Conservation (phyloP, 768 basidiomycete genomes). For the Amanita subjunquillea region DNA sequence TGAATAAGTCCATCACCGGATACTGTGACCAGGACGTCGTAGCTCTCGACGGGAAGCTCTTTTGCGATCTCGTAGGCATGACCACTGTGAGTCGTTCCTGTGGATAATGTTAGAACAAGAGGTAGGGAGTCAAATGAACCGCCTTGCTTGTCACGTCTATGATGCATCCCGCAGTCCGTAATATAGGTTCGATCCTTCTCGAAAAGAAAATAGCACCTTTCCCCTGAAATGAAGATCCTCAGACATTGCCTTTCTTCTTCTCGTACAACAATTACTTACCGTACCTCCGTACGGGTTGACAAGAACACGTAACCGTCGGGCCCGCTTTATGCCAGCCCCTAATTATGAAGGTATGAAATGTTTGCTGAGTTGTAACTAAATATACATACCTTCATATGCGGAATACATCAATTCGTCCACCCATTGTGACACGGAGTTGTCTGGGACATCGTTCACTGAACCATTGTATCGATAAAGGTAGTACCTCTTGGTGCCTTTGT, state of each 20-base stretch:
- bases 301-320: constrained; percentile 52
- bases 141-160: constrained; percentile 54
- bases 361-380: not conserved
- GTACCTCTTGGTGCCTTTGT: constrained; percentile 27
- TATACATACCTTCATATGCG: constrained; percentile 50
- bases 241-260: constrained; percentile 4
- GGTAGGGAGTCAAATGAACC: not conserved
- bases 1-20: constrained; percentile 83
- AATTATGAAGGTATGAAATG: not conserved
- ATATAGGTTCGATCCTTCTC: constrained; percentile 58
- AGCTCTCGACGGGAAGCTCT: constrained; percentile 38
- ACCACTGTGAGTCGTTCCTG: constrained; percentile 52
- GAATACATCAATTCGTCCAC: constrained; percentile 38
- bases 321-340: constrained; percentile 41
- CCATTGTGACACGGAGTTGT: constrained; percentile 36
- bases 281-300: constrained; percentile 78
- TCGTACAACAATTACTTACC: constrained; percentile 29
- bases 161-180: constrained; percentile 54
- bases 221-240: constrained; percentile 31
- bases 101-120: not conserved
- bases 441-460: constrained; percentile 23
- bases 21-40: constrained; percentile 63
- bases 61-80: constrained; percentile 63
- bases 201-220: constrained; percentile 44
- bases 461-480: constrained; percentile 35